Base-by-base conservation (phyloP, 106 monocot species). In the Dactylorhiza incarnata region DNA sequence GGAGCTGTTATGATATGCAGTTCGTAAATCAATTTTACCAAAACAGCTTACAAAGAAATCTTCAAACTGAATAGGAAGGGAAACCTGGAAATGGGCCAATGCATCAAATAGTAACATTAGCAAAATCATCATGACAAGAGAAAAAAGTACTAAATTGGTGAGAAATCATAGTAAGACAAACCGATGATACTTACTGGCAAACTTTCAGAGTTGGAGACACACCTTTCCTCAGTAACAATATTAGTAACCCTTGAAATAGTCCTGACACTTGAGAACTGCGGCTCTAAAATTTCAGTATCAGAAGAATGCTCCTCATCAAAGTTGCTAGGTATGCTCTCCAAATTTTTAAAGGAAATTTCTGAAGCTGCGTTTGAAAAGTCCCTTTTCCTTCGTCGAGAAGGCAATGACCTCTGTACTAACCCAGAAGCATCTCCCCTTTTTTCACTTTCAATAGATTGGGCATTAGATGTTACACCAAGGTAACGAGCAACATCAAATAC, bases 11-110 rank as follows among this genome's bases (percentile, higher is more conserved):
- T 99, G 91, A 82, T 89, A 99, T 46, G 87, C 69, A 22, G 69
- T 77, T 63, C 88, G 73, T 19, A 43, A 48, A 79, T 89, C 88
- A 50, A 94, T 79, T 80, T 82, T 83, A 14, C 99, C 99, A 76
- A 94, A 76, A 75, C 75, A 75, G 10, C 69, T 54, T 51, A 99
- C 75, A 79, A 83, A 94, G 73, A 94, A 90, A 83, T 99, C 99
- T 58, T 90, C 91, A 82, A 77, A 94, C 74, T 99, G 94, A 91
- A 99, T 76, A 13, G 99, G 99, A 79, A 93, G 82, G 12, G 59
- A 70, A 62, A 75, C 76, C 95, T 96, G 82, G 53, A 80, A 77
- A 49, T 51, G 45, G 16, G 11, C 46, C 24, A 65, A 16, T 53
- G 75, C 76, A 45, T 62, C 13, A 83, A 67, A 59, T 59, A 67